Conservation (phyloP, 768 basidiomycete genomes). For the Hericium alpestre region DNA sequence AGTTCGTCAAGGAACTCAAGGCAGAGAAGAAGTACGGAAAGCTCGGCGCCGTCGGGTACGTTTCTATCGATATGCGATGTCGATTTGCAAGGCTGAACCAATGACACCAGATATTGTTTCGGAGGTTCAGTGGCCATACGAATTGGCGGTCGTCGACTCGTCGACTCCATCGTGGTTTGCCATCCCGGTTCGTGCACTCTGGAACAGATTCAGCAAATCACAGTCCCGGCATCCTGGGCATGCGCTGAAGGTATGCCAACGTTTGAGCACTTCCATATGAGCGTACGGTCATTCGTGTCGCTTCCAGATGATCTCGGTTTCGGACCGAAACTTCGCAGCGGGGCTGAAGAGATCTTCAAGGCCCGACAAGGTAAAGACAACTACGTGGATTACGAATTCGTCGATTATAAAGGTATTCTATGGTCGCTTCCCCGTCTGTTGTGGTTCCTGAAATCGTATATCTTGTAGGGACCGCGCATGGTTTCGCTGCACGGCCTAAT, state of each 20-base stretch:
- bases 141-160: slow-evolving; percentile 20
- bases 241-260: slow-evolving; percentile 26
- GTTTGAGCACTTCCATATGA: background rate
- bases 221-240: slow-evolving; percentile 21
- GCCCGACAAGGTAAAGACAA: slow-evolving; percentile 19
- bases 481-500: slow-evolving; percentile 39
- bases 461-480: slow-evolving; percentile 32
- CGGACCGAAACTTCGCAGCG: slow-evolving; percentile 15
- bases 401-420: slow-evolving; percentile 24
- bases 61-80: background rate
- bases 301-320: slow-evolving; percentile 25
- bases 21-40: slow-evolving; percentile 28
- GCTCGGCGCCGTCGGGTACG: slow-evolving; percentile 34
- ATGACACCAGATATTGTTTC: slow-evolving; percentile 25
- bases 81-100: background rate
- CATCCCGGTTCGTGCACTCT: slow-evolving; percentile 27
- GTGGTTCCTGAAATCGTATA: slow-evolving; percentile 2
- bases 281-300: background rate
- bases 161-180: slow-evolving; percentile 29
- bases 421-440: background rate
- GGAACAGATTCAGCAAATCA: slow-evolving; percentile 27
- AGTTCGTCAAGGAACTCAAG: slow-evolving; percentile 29
- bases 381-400: slow-evolving; percentile 26
- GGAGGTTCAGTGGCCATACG: slow-evolving; percentile 23
- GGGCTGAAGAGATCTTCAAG: slow-evolving; percentile 22